Evolutionary conservation across 2,329 filamentous ascomycete species (phyloP).

Genomic region (Beauveria sp.): DNA sequence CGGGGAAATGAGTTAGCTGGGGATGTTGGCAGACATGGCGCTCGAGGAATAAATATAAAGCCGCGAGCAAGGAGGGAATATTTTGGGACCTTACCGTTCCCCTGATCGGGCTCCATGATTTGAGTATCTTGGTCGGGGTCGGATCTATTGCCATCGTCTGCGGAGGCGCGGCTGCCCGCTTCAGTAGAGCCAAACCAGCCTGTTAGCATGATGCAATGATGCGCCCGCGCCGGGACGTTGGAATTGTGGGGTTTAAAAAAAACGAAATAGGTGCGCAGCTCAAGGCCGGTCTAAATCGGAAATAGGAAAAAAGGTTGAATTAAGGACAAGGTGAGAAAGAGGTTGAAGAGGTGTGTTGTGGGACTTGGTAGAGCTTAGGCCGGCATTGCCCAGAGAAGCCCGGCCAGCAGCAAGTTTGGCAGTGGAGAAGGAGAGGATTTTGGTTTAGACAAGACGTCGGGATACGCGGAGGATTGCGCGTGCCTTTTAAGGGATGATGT

Average conservation of each 20-base stretch:
- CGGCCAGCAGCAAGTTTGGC: background rate
- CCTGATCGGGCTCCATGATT: conserved; percentile 84
- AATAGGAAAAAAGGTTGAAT: background rate
- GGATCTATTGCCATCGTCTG: conserved; percentile 44
- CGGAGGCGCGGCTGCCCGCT: conserved; percentile 45
- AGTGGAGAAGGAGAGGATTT: background rate
- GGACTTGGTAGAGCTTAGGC: background rate
- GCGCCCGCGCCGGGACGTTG: conserved; percentile 13
- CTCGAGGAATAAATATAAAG: background rate
- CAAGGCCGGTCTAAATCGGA: background rate
- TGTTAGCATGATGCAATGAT: conserved; percentile 31
- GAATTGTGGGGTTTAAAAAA: background rate
- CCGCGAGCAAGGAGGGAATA: background rate
- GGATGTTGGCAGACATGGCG: background rate
- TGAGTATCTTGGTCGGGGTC: conserved; percentile 62
- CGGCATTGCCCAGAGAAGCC: background rate
- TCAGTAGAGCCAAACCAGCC: conserved; percentile 31
- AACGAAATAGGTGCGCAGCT: background rate
- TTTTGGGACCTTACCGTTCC: conserved; percentile 63
- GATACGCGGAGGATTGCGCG: background rate
- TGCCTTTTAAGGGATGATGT: background rate
- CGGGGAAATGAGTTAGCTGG: background rate
- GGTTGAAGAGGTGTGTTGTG: background rate
- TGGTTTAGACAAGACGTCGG: background rate
- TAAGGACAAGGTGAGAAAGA: conserved; percentile 4